Base-by-base conservation (phyloP, 1,284 basidiomycete genomes). In the Microbotryum violaceum region DNA sequence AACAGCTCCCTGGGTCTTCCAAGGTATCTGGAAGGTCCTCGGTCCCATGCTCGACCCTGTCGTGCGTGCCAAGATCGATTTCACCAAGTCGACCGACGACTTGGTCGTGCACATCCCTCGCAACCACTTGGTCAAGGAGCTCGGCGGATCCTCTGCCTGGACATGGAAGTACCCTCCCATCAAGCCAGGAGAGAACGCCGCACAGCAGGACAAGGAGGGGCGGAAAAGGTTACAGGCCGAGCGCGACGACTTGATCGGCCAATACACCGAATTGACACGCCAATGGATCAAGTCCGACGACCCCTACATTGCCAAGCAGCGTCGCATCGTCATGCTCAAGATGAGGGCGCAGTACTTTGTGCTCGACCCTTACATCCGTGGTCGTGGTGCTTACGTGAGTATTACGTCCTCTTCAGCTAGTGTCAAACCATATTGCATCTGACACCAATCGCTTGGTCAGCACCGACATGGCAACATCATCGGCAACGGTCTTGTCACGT, bases 1-100 rank as follows among this genome's bases (percentile, higher is more conserved):
- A 64, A 73, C 67, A 70, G 74, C 76, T 1, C 76, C 75, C 2
- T 76, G 75, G 75, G 74, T 77, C 55, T 76, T 77, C 66, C 69
- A 72, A 37, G 75, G 75, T 27, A 64, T 70, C 49, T 70, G 68
- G 68, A 70, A 69, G 53, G 54, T 69, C 3, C 59, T 71, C 21
- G 62, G 55, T 1, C 68, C 70, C 16, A 66, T 68, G 57, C 68
- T 74, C 16, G 72, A 74, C 56, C 72, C 72, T 3, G 70, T 71
- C 33, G 72, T 73, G 12, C 67, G 72, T 2, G 65, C 66, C 46
- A 72, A 72, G 60, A 65, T 72, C 25, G 63, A 65, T 54, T 62
- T 71, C 49, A 72, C 69, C 46, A 71, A 70, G 58, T 71, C 69
- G 55, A 64, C 74, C 9, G 61, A 66, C 21, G 75, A 75, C 31